These are phyloP conservation scores for Globisporangium canariense DNA, from an alignment of 352 stramenopile genomes.

Conservation along the genomic window DNA sequence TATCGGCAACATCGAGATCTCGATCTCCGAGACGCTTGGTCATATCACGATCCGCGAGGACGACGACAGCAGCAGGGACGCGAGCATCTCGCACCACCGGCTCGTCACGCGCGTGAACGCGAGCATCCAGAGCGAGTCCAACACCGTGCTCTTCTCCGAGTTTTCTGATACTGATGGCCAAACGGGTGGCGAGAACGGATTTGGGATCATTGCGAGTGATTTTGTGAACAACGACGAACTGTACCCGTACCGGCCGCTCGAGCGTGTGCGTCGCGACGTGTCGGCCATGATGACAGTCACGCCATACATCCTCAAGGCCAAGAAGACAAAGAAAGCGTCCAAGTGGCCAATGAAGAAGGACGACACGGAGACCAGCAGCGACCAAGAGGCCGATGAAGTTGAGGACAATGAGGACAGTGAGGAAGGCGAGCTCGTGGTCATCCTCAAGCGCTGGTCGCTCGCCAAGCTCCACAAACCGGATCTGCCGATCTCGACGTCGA, in stretches of 20 bases:
- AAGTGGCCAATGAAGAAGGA: background rate
- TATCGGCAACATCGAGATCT: constrained; percentile 52
- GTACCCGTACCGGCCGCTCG: constrained; percentile 15
- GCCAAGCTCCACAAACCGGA: constrained; percentile 23
- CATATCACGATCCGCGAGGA: constrained; percentile 56
- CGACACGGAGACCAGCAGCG: background rate
- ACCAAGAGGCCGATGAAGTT: constrained; percentile 1
- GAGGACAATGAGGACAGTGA: constrained; percentile 5
- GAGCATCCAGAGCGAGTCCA: constrained; percentile 37
- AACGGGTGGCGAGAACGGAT: constrained; percentile 7
- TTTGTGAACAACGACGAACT: constrained; percentile 18
- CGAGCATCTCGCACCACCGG: constrained; percentile 40
- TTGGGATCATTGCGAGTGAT: constrained; percentile 23
- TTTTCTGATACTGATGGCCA: constrained; percentile 10
- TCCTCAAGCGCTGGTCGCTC: constrained; percentile 29
- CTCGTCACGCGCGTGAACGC: constrained; percentile 33
- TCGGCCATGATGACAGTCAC: constrained; percentile 17
- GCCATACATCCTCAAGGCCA: background rate
- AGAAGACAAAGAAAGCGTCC: constrained; percentile 1
- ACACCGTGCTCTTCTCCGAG: constrained; percentile 33
- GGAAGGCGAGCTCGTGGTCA: constrained; percentile 22
- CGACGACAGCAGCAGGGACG: constrained; percentile 34
- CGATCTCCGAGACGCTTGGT: constrained; percentile 47
- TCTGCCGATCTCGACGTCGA: constrained; percentile 22
- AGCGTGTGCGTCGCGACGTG: constrained; percentile 18